Percentiles rank a stretch among this genome's conserved stretches.
These are phyloP conservation scores for Choiromyces venosus DNA, from an alignment of 495 filamentous ascomycete genomes.

Conservation along the genomic window DNA sequence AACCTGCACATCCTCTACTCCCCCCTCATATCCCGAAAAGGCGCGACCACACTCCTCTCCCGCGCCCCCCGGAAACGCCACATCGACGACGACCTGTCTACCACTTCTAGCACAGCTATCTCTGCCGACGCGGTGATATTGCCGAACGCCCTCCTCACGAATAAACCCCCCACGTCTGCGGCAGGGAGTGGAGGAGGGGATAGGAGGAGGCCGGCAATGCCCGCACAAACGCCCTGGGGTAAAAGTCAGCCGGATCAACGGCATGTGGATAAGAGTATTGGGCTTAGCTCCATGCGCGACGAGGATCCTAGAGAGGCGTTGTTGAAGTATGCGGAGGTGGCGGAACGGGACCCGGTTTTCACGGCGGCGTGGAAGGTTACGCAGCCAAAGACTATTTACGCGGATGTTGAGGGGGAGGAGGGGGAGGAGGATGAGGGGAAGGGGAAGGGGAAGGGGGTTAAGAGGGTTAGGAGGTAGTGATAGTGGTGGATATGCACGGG, in stretches of 20 bases:
- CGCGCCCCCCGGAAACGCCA: conserved; percentile 90
- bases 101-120: conserved; percentile 66
- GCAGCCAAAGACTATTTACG: conserved; percentile 88
- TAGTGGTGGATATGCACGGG: not conserved
- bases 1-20: conserved; percentile 88
- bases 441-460: conserved; percentile 6
- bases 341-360: conserved; percentile 88
- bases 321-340: conserved; percentile 89
- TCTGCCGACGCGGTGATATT: conserved; percentile 76
- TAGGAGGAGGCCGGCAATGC: conserved; percentile 72
- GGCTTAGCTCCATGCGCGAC: conserved; percentile 89
- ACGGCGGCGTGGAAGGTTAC: conserved; percentile 83
- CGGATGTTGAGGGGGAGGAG: conserved; percentile 87
- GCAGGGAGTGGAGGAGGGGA: conserved; percentile 48
- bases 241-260: conserved; percentile 85
- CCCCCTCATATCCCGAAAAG: conserved; percentile 69
- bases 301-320: conserved; percentile 94
- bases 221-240: conserved; percentile 81
- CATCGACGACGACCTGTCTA: conserved; percentile 80
- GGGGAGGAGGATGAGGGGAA: conserved; percentile 51
- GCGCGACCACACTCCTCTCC: conserved; percentile 84
- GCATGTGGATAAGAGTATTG: conserved; percentile 80
- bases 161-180: conserved; percentile 50
- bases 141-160: conserved; percentile 53
- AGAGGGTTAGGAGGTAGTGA: not conserved